Conservation (phyloP, 805 yeast genomes). For the Komagataella phaffii region DNA sequence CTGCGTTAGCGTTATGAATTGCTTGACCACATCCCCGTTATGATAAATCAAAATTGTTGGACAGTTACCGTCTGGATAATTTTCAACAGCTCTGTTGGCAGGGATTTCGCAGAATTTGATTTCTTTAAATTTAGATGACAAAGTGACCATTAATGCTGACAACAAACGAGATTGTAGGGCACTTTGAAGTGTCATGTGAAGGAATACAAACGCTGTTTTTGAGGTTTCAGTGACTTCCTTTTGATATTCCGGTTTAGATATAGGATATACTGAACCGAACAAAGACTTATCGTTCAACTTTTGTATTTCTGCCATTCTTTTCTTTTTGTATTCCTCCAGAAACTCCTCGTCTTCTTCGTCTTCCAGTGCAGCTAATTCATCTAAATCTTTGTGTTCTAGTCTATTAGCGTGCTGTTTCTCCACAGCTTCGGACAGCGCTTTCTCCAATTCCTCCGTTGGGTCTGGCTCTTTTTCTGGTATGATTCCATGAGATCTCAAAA, state of each 20-base stretch:
- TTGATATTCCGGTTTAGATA: conserved; percentile 81
- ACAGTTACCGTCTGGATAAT: conserved; percentile 80
- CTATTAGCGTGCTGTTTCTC: conserved; percentile 71
- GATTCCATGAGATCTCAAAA: conserved; percentile 77
- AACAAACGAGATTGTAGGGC: conserved; percentile 64
- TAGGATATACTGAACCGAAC: conserved; percentile 67
- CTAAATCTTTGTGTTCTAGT: conserved; percentile 60
- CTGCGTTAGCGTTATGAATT: conserved; percentile 65
- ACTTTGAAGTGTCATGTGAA: conserved; percentile 62
- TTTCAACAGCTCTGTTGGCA: conserved; percentile 84
- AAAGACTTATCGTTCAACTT: conserved; percentile 38
- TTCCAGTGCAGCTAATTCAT: conserved; percentile 78
- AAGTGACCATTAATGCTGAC: conserved; percentile 35
- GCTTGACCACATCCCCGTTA: conserved; percentile 67
- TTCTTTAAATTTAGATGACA: conserved; percentile 64
- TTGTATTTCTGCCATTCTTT: conserved; percentile 64
- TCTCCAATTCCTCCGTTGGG: conserved; percentile 78
- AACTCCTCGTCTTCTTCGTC: conserved; percentile 93
- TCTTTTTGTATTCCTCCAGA: conserved; percentile 59
- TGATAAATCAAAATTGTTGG: conserved; percentile 83
- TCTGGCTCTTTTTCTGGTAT: conserved; percentile 88
- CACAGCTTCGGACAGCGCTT: conserved; percentile 75
- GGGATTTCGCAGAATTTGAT: conserved; percentile 86
- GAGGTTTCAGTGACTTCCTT: conserved; percentile 79
- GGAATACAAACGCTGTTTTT: conserved; percentile 47